Evolutionary conservation across 2,329 filamentous ascomycete species (phyloP), one percentile per base, ranked within the genome.

Genomic region (Akanthomyces uredinophilus): DNA sequence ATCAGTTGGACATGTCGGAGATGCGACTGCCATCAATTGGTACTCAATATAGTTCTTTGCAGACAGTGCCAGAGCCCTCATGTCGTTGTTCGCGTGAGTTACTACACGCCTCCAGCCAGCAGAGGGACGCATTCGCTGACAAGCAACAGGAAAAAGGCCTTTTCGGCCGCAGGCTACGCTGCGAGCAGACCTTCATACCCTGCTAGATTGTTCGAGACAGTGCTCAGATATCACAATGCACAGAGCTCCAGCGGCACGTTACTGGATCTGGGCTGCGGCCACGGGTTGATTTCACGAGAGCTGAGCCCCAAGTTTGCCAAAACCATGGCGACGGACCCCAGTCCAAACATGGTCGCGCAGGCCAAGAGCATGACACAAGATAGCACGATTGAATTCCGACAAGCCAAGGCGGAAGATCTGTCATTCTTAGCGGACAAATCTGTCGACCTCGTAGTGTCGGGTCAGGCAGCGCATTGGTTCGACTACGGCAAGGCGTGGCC

Each of bases 401-500:
- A 81, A 64, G 81, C 79, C 6, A 71, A 73, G 1, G 83, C 84
- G 1, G 86, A 89, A 67, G 75, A 82, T 59, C 71, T 87, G 4
- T 72, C 72, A 0, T 84, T 82, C 64, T 62, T 87, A 2, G 58
- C 70, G 0, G 78, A 82, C 62, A 74, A 69, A 5, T 78, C 75
- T 4, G 71, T 88, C 1, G 86, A 89, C 69, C 73, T 80, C 67
- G 75, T 74, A 5, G 77, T 81, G 18, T 74, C 79, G 5, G 80
- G 77, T 8, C 85, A 89, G 68, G 80, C 86, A 8, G 84, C 85
- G 46, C 87, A 89, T 70, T 89, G 86, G 86, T 89, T 89, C 70
- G 79, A 88, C 69, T 84, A 83, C 68, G 46, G 65, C 8, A 76
- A 74, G 44, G 77, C 81, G 3, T 89, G 84, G 82, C 78, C 78